phyloP scores from a whole-genome alignment of 192 early-diverging fungal species.

The Allomyces arbusculus region DNA sequence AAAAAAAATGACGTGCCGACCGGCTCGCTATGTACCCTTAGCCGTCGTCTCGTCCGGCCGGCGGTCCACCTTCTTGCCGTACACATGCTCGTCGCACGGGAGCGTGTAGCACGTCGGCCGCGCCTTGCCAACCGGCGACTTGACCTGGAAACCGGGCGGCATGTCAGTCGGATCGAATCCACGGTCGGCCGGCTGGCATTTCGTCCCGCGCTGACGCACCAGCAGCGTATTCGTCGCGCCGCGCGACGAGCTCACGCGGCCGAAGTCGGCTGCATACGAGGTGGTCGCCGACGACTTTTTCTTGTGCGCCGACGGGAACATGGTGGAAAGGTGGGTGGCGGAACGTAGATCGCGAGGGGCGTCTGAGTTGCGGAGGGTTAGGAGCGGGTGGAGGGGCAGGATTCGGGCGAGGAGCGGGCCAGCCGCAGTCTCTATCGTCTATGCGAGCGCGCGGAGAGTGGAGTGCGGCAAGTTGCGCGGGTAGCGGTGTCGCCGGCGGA shows the following conservation, averaged over 20 bases:
- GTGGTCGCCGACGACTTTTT: no score
- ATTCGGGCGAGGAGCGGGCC: background rate
- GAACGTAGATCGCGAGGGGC: no score
- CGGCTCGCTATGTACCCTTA: slow-evolving; percentile 9
- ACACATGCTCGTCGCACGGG: slow-evolving; percentile 22
- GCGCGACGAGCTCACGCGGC: no score
- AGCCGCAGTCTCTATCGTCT: no score
- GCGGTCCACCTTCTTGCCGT: slow-evolving; percentile 23
- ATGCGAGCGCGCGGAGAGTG: no score
- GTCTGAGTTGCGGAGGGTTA: background rate
- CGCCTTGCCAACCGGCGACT: slow-evolving; percentile 22
- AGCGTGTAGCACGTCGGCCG: slow-evolving; percentile 26
- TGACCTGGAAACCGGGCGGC: slow-evolving; percentile 4
- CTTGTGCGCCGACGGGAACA: no score
- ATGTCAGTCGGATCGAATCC: no score
- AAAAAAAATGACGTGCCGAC: background rate
- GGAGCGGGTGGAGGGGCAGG: background rate
- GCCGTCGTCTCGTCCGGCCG: slow-evolving; percentile 20
- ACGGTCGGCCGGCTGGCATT: no score
- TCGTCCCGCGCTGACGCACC: background rate
- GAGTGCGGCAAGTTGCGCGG: no score
- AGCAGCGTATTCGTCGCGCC: background rate
- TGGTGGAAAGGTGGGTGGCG: no score
- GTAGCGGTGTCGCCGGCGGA: no score
- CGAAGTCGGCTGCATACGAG: no score